A percentile compares a stretch with the other conserved stretches of the same genome.
These are phyloP conservation scores for Hypoxylon sp. DNA, from an alignment of 2,329 filamentous ascomycete genomes.

Conservation along the genomic window DNA sequence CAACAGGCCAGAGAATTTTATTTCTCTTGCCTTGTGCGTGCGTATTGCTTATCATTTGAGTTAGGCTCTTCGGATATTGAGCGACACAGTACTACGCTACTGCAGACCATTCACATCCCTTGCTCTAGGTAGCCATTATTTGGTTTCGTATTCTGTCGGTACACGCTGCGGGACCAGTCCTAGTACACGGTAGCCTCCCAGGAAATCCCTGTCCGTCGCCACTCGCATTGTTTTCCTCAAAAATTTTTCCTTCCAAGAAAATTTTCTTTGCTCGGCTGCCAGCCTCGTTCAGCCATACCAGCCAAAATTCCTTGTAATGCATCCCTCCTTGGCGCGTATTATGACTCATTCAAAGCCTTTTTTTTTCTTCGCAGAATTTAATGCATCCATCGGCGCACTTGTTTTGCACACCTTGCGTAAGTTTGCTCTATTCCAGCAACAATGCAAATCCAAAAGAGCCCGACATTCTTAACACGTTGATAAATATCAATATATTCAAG, in stretches of 20 bases:
- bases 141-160: constrained; percentile 49
- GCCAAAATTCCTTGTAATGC: constrained; percentile 46
- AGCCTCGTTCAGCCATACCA: constrained; percentile 49
- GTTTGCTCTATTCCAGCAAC: constrained; percentile 1
- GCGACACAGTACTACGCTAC: constrained; percentile 12
- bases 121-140: constrained; percentile 38
- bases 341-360: constrained; percentile 50
- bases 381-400: constrained; percentile 30
- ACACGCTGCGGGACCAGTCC: constrained; percentile 40
- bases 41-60: constrained; percentile 1
- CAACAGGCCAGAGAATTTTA: constrained; percentile 1
- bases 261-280: constrained; percentile 38
- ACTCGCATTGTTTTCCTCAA: constrained; percentile 27
- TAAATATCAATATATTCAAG: constrained; percentile 4
- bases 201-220: constrained; percentile 39
- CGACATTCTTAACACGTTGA: background rate
- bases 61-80: constrained; percentile 19
- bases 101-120: constrained; percentile 20
- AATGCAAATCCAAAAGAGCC: constrained; percentile 2
- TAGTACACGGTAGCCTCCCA: constrained; percentile 32
- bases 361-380: constrained; percentile 26
- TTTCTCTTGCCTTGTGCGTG: constrained; percentile 12
- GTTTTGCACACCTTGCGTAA: constrained; percentile 12
- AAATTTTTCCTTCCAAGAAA: constrained; percentile 24
- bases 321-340: constrained; percentile 41